Evolutionary conservation across 305 asterid genomes (phyloP), one percentile per base, ranked within the genome.

Genomic region (Solanum hybrid): DNA sequence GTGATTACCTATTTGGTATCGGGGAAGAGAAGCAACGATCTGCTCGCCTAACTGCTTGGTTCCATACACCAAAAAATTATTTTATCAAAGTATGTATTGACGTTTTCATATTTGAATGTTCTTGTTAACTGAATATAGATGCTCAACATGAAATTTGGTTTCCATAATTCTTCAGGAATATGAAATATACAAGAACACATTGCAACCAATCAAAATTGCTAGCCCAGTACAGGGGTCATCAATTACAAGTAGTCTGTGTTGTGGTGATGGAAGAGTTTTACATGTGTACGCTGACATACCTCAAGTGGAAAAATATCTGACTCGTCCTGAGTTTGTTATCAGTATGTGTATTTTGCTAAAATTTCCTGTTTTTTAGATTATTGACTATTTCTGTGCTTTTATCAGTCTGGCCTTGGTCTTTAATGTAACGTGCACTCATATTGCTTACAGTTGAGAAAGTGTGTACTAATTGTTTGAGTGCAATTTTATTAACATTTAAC

Each of bases 21-120:
- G 98, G 98, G 86, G 99, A 97, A 94, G 96, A 95, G 88, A 95
- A 92, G 91, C 99, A 97, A 89, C 98, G 99, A 38, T 96, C 99
- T 91, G 96, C 98, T 91, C 95, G 99, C 93, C 98, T 96, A 89
- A 95, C 98, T 92, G 99, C 99, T 85, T 96, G 99, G 99, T 97
- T 97, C 93, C 96, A 94, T 88, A 97, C 99, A 91, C 99, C 98
- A 82, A 93, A 87, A 89, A 93, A 95, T 92, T 97, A 96, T 91
- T 97, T 96, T 92, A 90, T 96, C 69, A 92, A 92, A 90, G 99
- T 96, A 94, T 81, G 94, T 88, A 77, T 56, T 34, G 15, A 79
- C 56, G 38, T 88, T 12, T 81, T n/a, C 29, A 5, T 45, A n/a
- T 24, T 45, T 34, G 27, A 88, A 32, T 66, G 38, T 77, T 78